Base-by-base conservation (phyloP, 208 protist genomes). In the Leptomonas pyrrhocoris region DNA sequence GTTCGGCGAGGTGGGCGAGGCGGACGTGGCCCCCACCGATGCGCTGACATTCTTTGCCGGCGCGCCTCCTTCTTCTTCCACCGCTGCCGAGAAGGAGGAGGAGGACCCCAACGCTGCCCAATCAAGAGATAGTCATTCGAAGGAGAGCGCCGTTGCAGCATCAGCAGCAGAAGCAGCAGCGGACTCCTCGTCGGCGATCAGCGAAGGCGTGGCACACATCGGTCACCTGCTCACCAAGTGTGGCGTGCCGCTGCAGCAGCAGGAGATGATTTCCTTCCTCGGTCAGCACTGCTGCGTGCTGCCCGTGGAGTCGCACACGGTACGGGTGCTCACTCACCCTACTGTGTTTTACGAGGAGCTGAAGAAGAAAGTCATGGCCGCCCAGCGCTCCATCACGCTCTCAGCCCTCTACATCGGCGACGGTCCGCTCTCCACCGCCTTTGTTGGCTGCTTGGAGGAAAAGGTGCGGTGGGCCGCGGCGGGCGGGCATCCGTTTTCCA, bases 381-480 rank as follows among this genome's bases (percentile, higher is more conserved):
- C 90, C 8, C 31, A 81, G 60, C 68, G 55, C 48, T 79, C 81
- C 43, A 86, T 97, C 31, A 68, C 93, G n/a, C 81, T 97, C 21
- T 92, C 86, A 6, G 89, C 89, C 9, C 79, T 97, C 0, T 97
- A 97, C 79, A 75, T 97, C n/a, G 90, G 93, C 49, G 85, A 90
- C 34, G 88, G 88, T 18, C 77, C 77, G 49, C 84, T 91, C 21
- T 85, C 86, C 2, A 28, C 49, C 34, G 61, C 75, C 27, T 81
- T 97, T 28, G 73, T 94, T 8, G 73, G 48, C 19, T 84, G 75
- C 51, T 43, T 94, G 42, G 77, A 86, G 61, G 62, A 88, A 31
- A 79, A 83, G 51, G 81, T 89, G 9, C 57, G 61, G 49, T 79
- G 80, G 67, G 67, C 73, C 0, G 66, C 57, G 2, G 55, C 62